Evolutionary conservation across 192 early-diverging fungal species (phyloP), one percentile per base, ranked within the genome.

Genomic region (Funneliformis geosporum): DNA sequence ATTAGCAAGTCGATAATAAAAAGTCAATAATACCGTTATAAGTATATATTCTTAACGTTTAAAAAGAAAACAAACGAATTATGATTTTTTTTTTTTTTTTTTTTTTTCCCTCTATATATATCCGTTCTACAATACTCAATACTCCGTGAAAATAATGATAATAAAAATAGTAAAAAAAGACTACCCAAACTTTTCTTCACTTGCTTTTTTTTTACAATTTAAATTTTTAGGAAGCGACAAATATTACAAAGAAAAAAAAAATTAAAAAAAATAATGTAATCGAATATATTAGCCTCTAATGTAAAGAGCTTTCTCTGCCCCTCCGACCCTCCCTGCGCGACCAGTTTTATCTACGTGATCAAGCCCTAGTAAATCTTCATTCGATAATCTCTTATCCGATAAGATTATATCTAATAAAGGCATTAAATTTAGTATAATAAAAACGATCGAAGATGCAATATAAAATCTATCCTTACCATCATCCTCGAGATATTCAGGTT

Each of bases 341-440:
- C 86, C 82, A 64, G 70, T 84, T 80, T 84, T 87, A 80, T 87
- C 86, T 28, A 87, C 59, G 83, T 90, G 89, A 46, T 90, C 89
- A 73, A 90, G 80, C 7, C 86, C 89, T 60, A 90, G 33, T 40
- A 23, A 21, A 21, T 90, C 87, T 6, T 83, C 82, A 44, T 55
- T 65, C 2, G 25, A 18, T 68, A 80, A 77, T 47, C 81, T 70
- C 25, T 79, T 60, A 0, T 83, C 80, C 2, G 78, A 78, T 27
- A 88, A 70, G 25, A 85, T 68, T 46, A 80, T 69, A 21, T 82
- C 83, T 79, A 71, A 66, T 62, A 68, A 38, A 55, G 78, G n/a
- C n/a, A 27, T 42, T 0, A 68, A 1, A 73, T 60, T 21, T 12
- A 47, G n/a, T n/a, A 28, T 40, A 73, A 44, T 64, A 44, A 28